Evolutionary conservation across 139 green algal species (phyloP).

Genomic region (Picochlorum sp.): DNA sequence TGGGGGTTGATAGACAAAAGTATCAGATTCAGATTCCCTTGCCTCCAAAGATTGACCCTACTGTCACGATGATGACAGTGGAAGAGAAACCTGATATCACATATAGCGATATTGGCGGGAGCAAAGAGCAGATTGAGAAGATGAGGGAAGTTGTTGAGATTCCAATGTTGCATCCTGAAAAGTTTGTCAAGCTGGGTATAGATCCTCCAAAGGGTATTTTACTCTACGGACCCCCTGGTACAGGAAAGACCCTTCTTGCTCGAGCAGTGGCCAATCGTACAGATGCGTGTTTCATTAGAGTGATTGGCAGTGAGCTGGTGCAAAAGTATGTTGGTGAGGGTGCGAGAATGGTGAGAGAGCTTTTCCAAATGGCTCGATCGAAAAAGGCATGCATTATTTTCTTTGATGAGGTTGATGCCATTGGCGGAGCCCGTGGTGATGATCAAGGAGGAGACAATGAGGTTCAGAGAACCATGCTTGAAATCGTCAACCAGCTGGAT

Average conservation of each 20-base stretch:
- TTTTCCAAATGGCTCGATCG: slow-evolving; percentile 83
- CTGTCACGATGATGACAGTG: slow-evolving; percentile 99
- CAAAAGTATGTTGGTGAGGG: slow-evolving; percentile 99
- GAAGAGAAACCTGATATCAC: slow-evolving; percentile 98
- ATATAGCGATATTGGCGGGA: slow-evolving; percentile 91
- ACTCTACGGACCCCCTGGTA: slow-evolving; percentile 83
- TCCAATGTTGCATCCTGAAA: slow-evolving; percentile 96
- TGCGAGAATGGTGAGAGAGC: slow-evolving; percentile 77
- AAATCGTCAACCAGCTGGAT: slow-evolving; percentile 99
- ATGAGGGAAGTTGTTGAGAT: slow-evolving; percentile 96
- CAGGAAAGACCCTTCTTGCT: slow-evolving; percentile 94
- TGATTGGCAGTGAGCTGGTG: slow-evolving; percentile 97
- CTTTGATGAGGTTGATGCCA: slow-evolving; percentile 98
- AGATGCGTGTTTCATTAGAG: slow-evolving; percentile 97
- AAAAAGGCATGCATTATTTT: slow-evolving; percentile 99
- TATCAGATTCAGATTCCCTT: slow-evolving; percentile 98
- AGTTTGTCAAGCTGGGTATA: slow-evolving; percentile 96
- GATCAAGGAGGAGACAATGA: slow-evolving; percentile 97
- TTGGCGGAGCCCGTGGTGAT: slow-evolving; percentile 92
- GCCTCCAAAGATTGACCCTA: slow-evolving; percentile 96
- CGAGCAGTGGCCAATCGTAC: slow-evolving; percentile 96
- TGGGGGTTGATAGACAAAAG: slow-evolving; percentile 96
- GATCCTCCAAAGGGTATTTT: slow-evolving; percentile 98
- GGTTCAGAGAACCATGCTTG: slow-evolving; percentile 98
- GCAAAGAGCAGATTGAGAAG: slow-evolving; percentile 97